Evolutionary conservation across 2,329 filamentous ascomycete genomes (phyloP).

Genomic region (Stromatinia cepivora): DNA sequence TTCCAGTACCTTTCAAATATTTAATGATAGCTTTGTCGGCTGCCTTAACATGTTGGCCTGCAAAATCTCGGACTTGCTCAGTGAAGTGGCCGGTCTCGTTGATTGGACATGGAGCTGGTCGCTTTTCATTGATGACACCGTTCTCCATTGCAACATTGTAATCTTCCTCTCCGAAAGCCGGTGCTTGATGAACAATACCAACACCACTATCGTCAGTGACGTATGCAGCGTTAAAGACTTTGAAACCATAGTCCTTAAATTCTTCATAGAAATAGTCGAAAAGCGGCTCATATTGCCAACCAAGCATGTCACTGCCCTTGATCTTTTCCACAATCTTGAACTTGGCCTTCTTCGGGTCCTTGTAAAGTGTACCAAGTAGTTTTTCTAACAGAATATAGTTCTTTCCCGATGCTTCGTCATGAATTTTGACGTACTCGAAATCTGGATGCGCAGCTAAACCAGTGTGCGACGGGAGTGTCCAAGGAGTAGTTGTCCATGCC

Average conservation of each 20-base stretch:
- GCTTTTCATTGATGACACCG: slow-evolving; percentile 74
- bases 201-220: slow-evolving; percentile 89
- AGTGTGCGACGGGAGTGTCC: slow-evolving; percentile 82
- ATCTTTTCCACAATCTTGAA: slow-evolving; percentile 79
- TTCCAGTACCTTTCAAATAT: slow-evolving; percentile 72
- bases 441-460: slow-evolving; percentile 76
- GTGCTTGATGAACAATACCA: slow-evolving; percentile 90
- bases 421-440: slow-evolving; percentile 84
- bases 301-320: slow-evolving; percentile 77
- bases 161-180: slow-evolving; percentile 95
- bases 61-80: slow-evolving; percentile 74
- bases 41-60: slow-evolving; percentile 83
- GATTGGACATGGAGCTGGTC: slow-evolving; percentile 87
- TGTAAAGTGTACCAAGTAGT: slow-evolving; percentile 80
- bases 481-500: slow-evolving; percentile 51
- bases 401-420: slow-evolving; percentile 78
- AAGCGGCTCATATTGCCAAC: slow-evolving; percentile 81
- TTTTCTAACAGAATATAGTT: slow-evolving; percentile 84
- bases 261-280: slow-evolving; percentile 90
- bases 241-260: slow-evolving; percentile 83
- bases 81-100: slow-evolving; percentile 82
- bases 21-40: slow-evolving; percentile 95
- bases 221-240: slow-evolving; percentile 78
- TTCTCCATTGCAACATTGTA: slow-evolving; percentile 77
- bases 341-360: slow-evolving; percentile 93